Evolutionary conservation across 768 basidiomycete genomes (phyloP), one percentile per base, ranked within the genome.

Genomic region (Lentinula sp.): DNA sequence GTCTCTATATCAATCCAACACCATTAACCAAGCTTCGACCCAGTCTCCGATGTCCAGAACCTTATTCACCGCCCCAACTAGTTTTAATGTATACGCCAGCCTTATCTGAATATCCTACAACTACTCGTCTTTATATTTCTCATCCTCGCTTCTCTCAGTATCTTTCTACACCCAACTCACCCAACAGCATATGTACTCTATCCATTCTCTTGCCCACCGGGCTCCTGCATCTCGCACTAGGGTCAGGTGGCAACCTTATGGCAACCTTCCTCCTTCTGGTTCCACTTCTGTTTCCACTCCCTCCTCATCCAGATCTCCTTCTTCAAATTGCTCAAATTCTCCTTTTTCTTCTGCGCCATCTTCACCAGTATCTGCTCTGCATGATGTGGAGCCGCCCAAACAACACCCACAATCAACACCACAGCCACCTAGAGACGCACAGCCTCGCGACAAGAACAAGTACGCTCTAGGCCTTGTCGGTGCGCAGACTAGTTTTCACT

Each of bases 171-270:
- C 72, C 49, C 57, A 49, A 73, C 62, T 65, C 65, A 63, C 64
- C 28, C 28, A 64, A 65, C 55, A 21, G 28, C 58, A 54, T 57
- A 61, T 48, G 58, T 43, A 62, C 63, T 57, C 64, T 51, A 63
- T 68, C 31, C 68, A 82, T 59, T 72, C 84, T 9, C 74, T 89
- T 60, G 82, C 89, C 76, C 88, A 89, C 70, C 76, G 89, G 78
- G 88, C 86, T 42, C 83, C 85, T 21, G 81, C 84, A 1, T 77
- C 88, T 61, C 84, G 89, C 66, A 75, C 86, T 54, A 77, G 87
- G 71, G 77, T 85, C 66, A 86, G 91, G 67, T 92, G 90, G 89
- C 91, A 91, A 75, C 90, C 90, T 65, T 93, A 91, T 72, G 74
- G 77, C 65, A 70, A 84, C 57, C 71, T 79, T 58, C 69, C 74